These are phyloP conservation scores for Paratrypanosoma confusum DNA, from an alignment of 208 protist genomes.

Conservation along the genomic window DNA sequence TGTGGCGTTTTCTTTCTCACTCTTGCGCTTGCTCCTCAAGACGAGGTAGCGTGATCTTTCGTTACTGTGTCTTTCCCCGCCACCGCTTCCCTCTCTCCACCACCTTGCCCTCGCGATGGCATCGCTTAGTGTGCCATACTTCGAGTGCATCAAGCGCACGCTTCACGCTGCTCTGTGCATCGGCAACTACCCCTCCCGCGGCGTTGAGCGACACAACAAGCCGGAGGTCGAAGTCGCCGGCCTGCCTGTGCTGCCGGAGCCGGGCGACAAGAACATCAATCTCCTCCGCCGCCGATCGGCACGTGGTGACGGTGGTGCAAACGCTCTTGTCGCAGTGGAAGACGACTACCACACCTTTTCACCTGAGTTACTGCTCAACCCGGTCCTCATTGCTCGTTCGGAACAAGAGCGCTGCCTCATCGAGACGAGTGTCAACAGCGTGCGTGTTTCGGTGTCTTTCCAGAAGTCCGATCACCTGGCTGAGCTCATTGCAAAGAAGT, in stretches of 20 bases:
- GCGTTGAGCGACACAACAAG: constrained; percentile 97
- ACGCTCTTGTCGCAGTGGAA: background rate
- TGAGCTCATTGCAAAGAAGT: constrained; percentile 85
- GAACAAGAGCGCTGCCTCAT: constrained; percentile 88
- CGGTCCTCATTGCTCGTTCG: constrained; percentile 52
- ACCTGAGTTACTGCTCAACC: constrained; percentile 83
- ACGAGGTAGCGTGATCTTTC: too few species aligned
- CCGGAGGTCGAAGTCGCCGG: constrained; percentile 93
- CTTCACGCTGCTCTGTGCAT: constrained; percentile 94
- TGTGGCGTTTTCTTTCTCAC: too few species aligned
- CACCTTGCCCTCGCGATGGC: too few species aligned
- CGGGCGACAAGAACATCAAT: background rate
- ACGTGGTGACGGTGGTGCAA: background rate
- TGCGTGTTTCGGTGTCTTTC: constrained; percentile 89
- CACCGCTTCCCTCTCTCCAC: too few species aligned
- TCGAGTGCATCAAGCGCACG: constrained; percentile 85
- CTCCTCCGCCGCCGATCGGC: background rate
- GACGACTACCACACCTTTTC: too few species aligned
- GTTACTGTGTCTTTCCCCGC: too few species aligned
- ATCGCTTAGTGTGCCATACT: constrained; percentile 74
- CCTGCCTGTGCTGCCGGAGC: background rate
- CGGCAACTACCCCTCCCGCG: constrained; percentile 92
- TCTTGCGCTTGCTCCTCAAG: too few species aligned
- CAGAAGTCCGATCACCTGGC: constrained; percentile 94
- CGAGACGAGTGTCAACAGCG: constrained; percentile 92